Conservation (phyloP, 305 asterid species). For the Fraxinus velutina region DNA sequence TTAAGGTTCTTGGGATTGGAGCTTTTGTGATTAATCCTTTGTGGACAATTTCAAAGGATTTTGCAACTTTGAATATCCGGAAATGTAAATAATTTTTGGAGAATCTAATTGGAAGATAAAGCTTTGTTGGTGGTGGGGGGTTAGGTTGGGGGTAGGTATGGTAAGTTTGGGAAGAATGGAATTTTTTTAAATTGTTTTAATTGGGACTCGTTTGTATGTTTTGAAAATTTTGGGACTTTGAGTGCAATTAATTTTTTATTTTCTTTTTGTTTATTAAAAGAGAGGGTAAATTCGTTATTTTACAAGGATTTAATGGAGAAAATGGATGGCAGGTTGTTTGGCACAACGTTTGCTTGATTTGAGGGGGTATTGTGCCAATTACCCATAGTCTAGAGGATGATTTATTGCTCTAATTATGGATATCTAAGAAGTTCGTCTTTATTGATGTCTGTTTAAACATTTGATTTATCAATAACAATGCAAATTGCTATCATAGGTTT, state of each 20-base stretch:
- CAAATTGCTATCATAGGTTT: background rate
- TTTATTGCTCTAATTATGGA: background rate
- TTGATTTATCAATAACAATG: background rate
- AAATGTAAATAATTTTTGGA: slow-evolving; percentile 54
- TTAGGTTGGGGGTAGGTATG: background rate
- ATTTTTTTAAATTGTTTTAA: too few relatives aligned
- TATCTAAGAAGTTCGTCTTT: background rate
- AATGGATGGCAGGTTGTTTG: background rate
- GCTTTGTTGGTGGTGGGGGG: background rate
- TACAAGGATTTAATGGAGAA: background rate
- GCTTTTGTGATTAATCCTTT: background rate
- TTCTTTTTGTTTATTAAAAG: background rate
- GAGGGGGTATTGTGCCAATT: background rate
- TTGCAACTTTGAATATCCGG: slow-evolving; percentile 14
- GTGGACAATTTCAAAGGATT: background rate
- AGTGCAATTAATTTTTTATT: background rate
- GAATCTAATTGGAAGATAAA: slow-evolving; percentile 22
- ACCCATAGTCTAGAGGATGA: background rate
- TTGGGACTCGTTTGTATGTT: background rate
- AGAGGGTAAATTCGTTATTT: background rate
- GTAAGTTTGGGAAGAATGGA: background rate
- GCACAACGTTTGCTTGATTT: background rate
- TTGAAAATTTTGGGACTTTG: background rate
- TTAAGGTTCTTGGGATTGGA: background rate
- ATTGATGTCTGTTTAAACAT: background rate